Evolutionary conservation across 1,284 basidiomycete genomes (phyloP), one percentile per base, ranked within the genome.

Genomic region (Porodaedalea pini): DNA sequence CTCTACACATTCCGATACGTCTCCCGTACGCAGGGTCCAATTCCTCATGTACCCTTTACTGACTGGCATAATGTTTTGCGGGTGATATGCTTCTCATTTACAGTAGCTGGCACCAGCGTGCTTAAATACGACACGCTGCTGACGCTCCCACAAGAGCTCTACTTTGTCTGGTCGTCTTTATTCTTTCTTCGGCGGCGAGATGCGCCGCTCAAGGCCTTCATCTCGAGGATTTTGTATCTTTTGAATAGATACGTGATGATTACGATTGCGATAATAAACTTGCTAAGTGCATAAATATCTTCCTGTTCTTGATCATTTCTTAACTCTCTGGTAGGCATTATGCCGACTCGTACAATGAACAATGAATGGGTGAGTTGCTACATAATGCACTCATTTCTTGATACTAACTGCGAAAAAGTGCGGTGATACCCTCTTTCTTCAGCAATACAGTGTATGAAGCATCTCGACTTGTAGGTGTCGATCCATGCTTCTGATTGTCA

Each of bases 81-180:
- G n/a, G n/a, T n/a, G n/a, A n/a, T n/a, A n/a, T n/a, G n/a, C n/a
- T n/a, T n/a, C n/a, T n/a, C 39, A 6, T 3, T 23, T 2, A 6
- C 15, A 53, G 51, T 53, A 13, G 36, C 40, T 15, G 51, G 51
- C 3, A 27, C 41, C 13, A 31, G 25, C 15, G 27, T 53, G n/a
- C 36, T 53, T 43, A 44, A 41, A 7, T 53, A 53, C 51, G 51
- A 53, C 32, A 31, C 51, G n/a, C 25, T 40, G 23, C 37, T 53
- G 11, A 41, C 51, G 13, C 41, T 53, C 23, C 25, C 36, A 4
- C 23, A 53, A 34, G 51, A 53, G 25, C 36, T 53, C 11, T 8
- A 19, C 10, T 53, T 53, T 31, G 25, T 53, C n/a, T 53, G 51
- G 51, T 21, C 3, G 32, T 21, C 36, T 2, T 15, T 44, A 19